Percentiles rank a stretch among this genome's conserved stretches.
Evolutionary conservation across 2,329 filamentous ascomycete genomes (phyloP).

Genomic region (Exutisphaerella laricina): DNA sequence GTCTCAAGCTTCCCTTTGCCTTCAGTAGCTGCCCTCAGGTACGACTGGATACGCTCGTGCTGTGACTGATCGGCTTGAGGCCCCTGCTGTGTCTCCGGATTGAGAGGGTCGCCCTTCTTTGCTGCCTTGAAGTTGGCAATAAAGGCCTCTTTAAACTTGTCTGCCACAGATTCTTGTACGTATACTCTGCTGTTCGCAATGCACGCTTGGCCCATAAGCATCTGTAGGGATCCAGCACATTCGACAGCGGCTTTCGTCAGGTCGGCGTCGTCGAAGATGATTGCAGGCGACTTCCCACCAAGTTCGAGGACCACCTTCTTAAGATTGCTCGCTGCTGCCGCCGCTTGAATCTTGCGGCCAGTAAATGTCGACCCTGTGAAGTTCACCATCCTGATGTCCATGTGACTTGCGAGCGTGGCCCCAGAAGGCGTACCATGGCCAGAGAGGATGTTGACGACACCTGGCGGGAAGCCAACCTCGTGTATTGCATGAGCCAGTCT

Average conservation of each 20-base stretch:
- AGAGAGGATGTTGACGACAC: constrained; percentile 68
- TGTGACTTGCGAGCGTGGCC: constrained; percentile 59
- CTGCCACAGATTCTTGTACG: constrained; percentile 50
- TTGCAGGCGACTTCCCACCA: constrained; percentile 53
- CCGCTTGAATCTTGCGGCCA: constrained; percentile 38
- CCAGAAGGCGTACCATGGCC: constrained; percentile 55
- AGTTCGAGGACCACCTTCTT: constrained; percentile 57
- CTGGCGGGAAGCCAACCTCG: constrained; percentile 68
- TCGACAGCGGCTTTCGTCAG: constrained; percentile 50
- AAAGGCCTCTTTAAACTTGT: constrained; percentile 58
- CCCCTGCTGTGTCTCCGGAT: constrained; percentile 62
- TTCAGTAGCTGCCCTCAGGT: constrained; percentile 21
- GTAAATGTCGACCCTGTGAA: constrained; percentile 71
- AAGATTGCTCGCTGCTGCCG: constrained; percentile 35
- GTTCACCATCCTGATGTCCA: constrained; percentile 62
- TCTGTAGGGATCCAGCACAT: constrained; percentile 51
- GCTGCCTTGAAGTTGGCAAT: constrained; percentile 52
- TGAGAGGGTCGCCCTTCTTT: constrained; percentile 63
- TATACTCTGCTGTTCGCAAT: constrained; percentile 56
- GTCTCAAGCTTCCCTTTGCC: constrained; percentile 23
- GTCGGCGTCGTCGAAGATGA: constrained; percentile 40
- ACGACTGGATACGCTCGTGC: constrained; percentile 37
- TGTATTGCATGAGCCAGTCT: constrained; percentile 22
- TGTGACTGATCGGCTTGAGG: constrained; percentile 56
- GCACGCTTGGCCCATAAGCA: constrained; percentile 55